These are phyloP conservation scores for Nakaseomyces bracarensis DNA, from an alignment of 1,139 yeast species.

Conservation along the genomic window DNA sequence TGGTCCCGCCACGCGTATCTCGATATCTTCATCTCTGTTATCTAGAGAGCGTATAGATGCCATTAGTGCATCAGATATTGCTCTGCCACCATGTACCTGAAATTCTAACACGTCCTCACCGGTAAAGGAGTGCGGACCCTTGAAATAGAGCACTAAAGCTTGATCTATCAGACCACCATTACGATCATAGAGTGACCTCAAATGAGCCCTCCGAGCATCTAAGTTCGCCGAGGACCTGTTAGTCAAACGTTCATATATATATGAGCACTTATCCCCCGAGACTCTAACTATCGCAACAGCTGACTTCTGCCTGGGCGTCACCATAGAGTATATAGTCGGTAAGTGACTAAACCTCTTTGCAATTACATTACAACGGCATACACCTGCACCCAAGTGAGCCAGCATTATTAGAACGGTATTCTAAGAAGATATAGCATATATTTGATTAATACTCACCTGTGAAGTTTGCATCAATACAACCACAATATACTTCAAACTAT, in stretches of 20 bases:
- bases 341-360: conserved; percentile 9
- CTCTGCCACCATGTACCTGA: conserved; percentile 90
- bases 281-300: conserved; percentile 84
- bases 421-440: not conserved
- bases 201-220: conserved; percentile 44
- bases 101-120: conserved; percentile 87
- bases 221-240: conserved; percentile 33
- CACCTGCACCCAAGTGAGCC: not conserved
- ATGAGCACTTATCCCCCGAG: conserved; percentile 58
- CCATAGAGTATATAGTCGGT: conserved; percentile 79
- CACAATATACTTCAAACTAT: too few species aligned
- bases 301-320: conserved; percentile 66
- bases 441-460: not conserved
- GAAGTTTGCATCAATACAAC: too few species aligned
- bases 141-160: conserved; percentile 61
- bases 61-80: conserved; percentile 65
- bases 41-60: conserved; percentile 52
- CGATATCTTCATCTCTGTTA: conserved; percentile 29
- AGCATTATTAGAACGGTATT: too few species aligned
- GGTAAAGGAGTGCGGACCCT: conserved; percentile 76
- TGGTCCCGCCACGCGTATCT: conserved; percentile 75
- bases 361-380: not conserved
- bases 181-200: conserved; percentile 41
- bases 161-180: conserved; percentile 53
- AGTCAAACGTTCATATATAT: conserved; percentile 40